phyloP scores from a whole-genome alignment of 257 asterid genomes.

The Sherardia arvensis region DNA sequence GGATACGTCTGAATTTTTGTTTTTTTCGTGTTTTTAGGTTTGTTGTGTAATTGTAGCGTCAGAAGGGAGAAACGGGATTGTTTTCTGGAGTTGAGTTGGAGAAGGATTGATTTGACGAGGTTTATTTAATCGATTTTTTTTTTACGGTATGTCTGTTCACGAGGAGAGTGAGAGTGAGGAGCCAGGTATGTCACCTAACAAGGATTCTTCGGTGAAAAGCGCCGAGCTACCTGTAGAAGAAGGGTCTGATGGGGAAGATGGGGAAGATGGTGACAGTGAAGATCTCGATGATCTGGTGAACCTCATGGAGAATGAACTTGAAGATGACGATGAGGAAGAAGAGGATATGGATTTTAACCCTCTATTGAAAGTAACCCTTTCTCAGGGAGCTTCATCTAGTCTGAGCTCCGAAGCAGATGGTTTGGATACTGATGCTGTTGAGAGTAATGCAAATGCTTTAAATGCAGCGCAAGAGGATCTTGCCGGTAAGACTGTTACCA shows the following conservation, averaged over 20 bases:
- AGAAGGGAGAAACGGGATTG: neutral
- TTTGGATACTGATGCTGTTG: conserved; percentile 58
- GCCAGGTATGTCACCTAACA: conserved; percentile 17
- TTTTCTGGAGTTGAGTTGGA: neutral
- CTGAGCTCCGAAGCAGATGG: conserved; percentile 84
- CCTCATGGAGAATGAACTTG: conserved; percentile 16
- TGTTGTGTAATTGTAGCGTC: neutral
- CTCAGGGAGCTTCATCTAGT: conserved; percentile 80
- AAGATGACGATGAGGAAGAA: conserved; percentile 64
- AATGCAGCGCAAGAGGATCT: conserved; percentile 20
- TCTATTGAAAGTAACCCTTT: conserved; percentile 48
- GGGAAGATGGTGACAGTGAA: conserved; percentile 22
- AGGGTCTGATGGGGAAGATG: conserved; percentile 25
- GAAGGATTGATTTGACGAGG: conserved; percentile 7
- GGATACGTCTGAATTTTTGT: neutral
- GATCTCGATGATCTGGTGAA: conserved; percentile 24
- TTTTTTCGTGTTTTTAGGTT: neutral
- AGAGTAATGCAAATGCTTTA: conserved; percentile 31
- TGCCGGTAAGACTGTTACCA: conserved; percentile 38
- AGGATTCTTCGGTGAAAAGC: conserved; percentile 18
- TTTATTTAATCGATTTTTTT: conserved; percentile 9
- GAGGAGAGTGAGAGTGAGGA: conserved; percentile 23
- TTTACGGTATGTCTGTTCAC: conserved; percentile 10
- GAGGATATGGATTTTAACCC: conserved; percentile 92
- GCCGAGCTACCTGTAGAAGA: conserved; percentile 21